Evolutionary conservation across 176 grass and related monocot species (phyloP).

Genomic region (Oryza australiensis): DNA sequence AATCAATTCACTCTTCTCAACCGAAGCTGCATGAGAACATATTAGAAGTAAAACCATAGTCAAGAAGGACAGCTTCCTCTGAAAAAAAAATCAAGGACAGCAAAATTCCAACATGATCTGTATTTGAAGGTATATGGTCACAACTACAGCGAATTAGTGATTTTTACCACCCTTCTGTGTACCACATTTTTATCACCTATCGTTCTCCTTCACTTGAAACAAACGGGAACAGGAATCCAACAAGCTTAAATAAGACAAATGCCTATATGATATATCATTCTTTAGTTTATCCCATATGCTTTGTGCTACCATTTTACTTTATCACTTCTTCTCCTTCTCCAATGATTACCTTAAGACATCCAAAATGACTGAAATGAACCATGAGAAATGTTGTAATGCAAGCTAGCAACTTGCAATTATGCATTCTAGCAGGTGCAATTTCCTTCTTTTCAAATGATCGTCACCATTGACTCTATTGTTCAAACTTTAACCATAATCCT

Average conservation of each 20-base stretch:
- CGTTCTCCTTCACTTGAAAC: slow-evolving; percentile 5
- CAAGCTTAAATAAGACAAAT: neutral
- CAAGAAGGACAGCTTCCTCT: neutral
- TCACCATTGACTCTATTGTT: neutral
- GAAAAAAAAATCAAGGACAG: neutral
- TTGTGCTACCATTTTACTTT: neutral
- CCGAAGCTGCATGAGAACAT: slow-evolving; percentile 51
- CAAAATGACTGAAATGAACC: neutral
- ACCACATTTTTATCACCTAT: neutral
- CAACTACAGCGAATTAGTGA: slow-evolving; percentile 3
- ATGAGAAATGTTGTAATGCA: neutral
- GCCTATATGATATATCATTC: slow-evolving; percentile 13
- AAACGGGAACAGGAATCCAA: neutral
- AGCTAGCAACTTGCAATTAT: neutral
- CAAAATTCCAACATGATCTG: neutral
- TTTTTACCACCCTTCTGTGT: neutral
- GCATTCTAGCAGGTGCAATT: neutral
- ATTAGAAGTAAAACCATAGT: neutral
- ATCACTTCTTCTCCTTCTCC: neutral
- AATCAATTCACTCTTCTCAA: slow-evolving; percentile 63
- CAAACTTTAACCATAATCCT: neutral
- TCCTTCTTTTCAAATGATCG: neutral
- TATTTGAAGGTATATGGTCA: slow-evolving; percentile 24
- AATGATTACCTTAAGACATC: neutral
- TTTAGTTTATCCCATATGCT: slow-evolving; percentile 24